These are phyloP conservation scores for Fusarium redolens DNA, from an alignment of 2,329 filamentous ascomycete species.

Conservation along the genomic window DNA sequence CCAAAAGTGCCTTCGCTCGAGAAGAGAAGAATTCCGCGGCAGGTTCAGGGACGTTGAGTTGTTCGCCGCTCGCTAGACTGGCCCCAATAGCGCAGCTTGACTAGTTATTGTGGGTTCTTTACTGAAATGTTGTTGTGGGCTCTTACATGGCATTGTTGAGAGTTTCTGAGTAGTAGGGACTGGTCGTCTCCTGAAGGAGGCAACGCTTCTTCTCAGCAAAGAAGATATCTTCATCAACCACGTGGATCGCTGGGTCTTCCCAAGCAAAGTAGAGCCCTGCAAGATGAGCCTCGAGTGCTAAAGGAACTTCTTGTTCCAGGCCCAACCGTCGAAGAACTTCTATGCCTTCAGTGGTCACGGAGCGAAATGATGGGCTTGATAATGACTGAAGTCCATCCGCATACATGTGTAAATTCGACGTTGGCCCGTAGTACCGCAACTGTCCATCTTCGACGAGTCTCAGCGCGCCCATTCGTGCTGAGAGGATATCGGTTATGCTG, in stretches of 20 bases:
- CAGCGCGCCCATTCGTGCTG: conserved; percentile 28
- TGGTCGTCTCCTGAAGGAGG: not conserved
- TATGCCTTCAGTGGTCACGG: conserved; percentile 1
- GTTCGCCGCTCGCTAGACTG: conserved; percentile 1
- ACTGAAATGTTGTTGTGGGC: too few relatives aligned
- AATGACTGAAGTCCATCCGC: not conserved
- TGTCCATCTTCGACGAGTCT: conserved; percentile 28
- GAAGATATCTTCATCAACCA: conserved; percentile 39
- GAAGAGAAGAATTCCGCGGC: conserved; percentile 35
- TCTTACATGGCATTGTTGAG: conserved; percentile 42
- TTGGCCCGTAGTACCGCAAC: conserved; percentile 35
- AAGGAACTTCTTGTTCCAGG: conserved; percentile 19
- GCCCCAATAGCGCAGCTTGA: conserved; percentile 28
- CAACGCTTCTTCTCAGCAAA: conserved; percentile 18
- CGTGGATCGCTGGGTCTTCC: conserved; percentile 41
- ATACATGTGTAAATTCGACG: conserved; percentile 31
- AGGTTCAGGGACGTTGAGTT: not conserved
- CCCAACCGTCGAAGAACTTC: conserved; percentile 7
- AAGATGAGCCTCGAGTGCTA: conserved; percentile 30
- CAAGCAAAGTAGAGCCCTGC: conserved; percentile 41
- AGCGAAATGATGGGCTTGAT: not conserved
- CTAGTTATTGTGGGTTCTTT: too few relatives aligned
- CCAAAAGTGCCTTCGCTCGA: conserved; percentile 37
- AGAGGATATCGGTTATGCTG: conserved; percentile 18
- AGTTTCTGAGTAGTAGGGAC: conserved; percentile 40